Base-by-base conservation (phyloP, 495 filamentous ascomycete species). In the Neurospora pannonica region DNA sequence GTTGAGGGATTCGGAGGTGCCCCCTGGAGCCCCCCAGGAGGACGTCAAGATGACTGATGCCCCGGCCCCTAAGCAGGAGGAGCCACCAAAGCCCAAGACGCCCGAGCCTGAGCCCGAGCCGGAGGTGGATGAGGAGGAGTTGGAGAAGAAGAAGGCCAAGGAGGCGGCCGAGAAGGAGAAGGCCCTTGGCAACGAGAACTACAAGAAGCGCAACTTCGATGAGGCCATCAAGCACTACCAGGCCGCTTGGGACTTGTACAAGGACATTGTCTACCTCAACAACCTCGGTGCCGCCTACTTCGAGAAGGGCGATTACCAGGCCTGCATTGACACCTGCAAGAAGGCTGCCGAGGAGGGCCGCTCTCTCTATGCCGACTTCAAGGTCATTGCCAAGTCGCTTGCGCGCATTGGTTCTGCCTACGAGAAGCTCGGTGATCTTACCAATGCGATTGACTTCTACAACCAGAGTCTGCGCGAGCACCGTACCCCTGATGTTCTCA, bases 141-240 rank as follows among this genome's bases (percentile, higher is more conserved):
- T 90, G 74, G 92, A 91, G 38, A 92, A 93, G 85, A 92, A 91
- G 83, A 92, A 97, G 87, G 94, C 94, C 0, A 94, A 98, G 85
- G 94, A 91, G 79, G 93, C 93, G 42, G 96, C 94, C 71, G 96
- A 99, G 77, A 91, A 93, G 73, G 94, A 98, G 86, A 99, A 98
- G 88, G 92, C 90, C 73, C 86, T 97, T 70, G 96, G 96, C 73
- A 99, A 94, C 36, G 93, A 97, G 76, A 91, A 91, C 79, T 99
- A 99, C 87, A 99, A 98, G 90, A 97, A 98, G 89, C 90, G 94
- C 77, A 89, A 97, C 78, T 96, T 98, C 74, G 97, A 98, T 77
- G 89, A 90, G 78, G 96, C 96, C 60, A 97, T 98, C 78, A 90
- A 93, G 82, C 94, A 99, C 85, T 99, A 99, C 85, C 88, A 85